Evolutionary conservation across 1,284 basidiomycete species (phyloP), one percentile per base, ranked within the genome.

Genomic region (Hymenochaete sp.): DNA sequence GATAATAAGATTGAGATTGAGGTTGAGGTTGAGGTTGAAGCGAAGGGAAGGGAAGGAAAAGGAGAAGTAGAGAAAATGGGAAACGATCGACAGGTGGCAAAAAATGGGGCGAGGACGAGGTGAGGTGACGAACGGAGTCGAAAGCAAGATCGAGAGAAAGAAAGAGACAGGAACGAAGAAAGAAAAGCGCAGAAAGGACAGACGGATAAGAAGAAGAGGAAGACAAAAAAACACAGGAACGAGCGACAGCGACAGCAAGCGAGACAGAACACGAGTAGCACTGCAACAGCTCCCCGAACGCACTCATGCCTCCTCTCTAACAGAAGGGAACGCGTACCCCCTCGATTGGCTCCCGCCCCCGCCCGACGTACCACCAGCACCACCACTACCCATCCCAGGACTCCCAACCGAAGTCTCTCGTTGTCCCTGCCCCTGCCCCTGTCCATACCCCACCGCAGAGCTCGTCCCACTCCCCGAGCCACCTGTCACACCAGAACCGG

Each of bases 401-500:
- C n/a, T n/a, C n/a, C n/a, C n/a, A n/a, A n/a, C n/a, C n/a, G n/a
- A n/a, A n/a, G n/a, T n/a, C n/a, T n/a, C n/a, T n/a, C n/a, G n/a
- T n/a, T n/a, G n/a, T 8, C 18, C 21, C 37, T 45, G 22, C 19
- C 31, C 32, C 28, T 42, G 45, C 16, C 38, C 40, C 31, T 18
- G 39, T n/a, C 32, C 32, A n/a, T 19, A 19, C 13, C 32, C 32
- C 33, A 25, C 21, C 22, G 33, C 25, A 3, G 47, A 32, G 13
- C 35, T 24, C 8, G 29, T 13, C 13, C 22, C 37, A 40, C 33
- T 38, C 29, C 27, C 38, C 21, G 13, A 38, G 33, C 32, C 16
- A 11, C 13, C 42, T n/a, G n/a, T n/a, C n/a, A n/a, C n/a, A n/a
- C n/a, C n/a, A 38, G 44, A 14, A 46, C 38, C 13, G 38, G 14